phyloP scores from a whole-genome alignment of 306 rosid genomes.

The Clitoria ternatea region DNA sequence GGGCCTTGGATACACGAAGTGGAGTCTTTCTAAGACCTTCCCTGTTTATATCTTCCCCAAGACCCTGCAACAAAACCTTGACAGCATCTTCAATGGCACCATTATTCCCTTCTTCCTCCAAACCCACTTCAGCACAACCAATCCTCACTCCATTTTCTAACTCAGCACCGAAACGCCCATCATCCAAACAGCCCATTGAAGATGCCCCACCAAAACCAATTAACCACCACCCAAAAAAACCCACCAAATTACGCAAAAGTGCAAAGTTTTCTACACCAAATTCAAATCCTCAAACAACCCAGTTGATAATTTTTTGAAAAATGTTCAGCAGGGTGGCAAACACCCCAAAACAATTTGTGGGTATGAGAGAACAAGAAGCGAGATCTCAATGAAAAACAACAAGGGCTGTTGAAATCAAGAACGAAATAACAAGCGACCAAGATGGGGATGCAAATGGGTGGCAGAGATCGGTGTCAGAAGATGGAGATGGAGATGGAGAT shows the following conservation, averaged over 20 bases:
- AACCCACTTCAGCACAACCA: conserved; percentile 32
- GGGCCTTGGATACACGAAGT: conserved; percentile 90
- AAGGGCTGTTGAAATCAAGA: neutral
- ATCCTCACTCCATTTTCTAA: conserved; percentile 54
- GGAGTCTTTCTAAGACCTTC: conserved; percentile 90
- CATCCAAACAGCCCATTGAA: conserved; percentile 82
- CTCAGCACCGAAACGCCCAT: conserved; percentile 54
- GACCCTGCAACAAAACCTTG: conserved; percentile 72
- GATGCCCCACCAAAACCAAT: conserved; percentile 8
- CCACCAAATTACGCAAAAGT: neutral
- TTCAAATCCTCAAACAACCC: neutral
- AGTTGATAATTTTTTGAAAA: neutral
- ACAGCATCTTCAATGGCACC: conserved; percentile 71
- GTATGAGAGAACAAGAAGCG: neutral
- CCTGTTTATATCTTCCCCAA: conserved; percentile 79
- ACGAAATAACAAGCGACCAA: neutral
- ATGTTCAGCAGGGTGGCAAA: neutral
- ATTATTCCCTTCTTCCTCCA: conserved; percentile 43
- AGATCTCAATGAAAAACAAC: neutral
- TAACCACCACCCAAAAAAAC: too few species aligned
- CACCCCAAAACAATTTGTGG: neutral
- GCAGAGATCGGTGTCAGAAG: neutral
- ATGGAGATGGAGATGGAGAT: neutral
- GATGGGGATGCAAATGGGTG: neutral
- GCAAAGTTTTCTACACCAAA: neutral